These are phyloP conservation scores for Rubus parviflorus DNA, from an alignment of 306 rosid genomes.

Conservation along the genomic window DNA sequence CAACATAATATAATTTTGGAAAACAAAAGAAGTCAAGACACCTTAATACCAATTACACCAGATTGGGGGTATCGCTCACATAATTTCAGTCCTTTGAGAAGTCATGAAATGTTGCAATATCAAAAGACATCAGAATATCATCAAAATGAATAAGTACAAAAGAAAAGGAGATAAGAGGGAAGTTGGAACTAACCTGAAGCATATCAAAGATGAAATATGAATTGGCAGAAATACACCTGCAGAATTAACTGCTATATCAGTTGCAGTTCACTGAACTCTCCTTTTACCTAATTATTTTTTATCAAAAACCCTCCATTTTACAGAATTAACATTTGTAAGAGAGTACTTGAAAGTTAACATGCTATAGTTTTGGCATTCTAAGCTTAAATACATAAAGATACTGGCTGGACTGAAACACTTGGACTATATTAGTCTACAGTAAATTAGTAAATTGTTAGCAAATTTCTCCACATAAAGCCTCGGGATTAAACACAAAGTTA, in stretches of 20 bases:
- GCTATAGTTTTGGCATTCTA: not conserved
- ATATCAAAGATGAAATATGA: conserved; percentile 81
- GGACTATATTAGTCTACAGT: not conserved
- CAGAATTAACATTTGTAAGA: not conserved
- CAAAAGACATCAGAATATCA: conserved; percentile 1
- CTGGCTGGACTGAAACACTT: not conserved
- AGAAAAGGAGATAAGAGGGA: conserved; percentile 11
- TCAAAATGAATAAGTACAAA: not conserved
- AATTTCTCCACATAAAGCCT: not conserved
- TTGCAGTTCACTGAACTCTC: conserved; percentile 24
- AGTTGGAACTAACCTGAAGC: conserved; percentile 74
- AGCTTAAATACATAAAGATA: not conserved
- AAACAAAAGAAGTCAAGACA: conserved; percentile 17
- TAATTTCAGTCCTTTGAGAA: conserved; percentile 14
- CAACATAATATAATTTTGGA: conserved; percentile 11
- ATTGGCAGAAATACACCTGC: conserved; percentile 86
- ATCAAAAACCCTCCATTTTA: not conserved
- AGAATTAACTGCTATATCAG: conserved; percentile 28
- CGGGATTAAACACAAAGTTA: not conserved
- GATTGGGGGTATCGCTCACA: conserved; percentile 18
- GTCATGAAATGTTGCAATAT: conserved; percentile 9
- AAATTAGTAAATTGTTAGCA: not conserved
- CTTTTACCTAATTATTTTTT: not conserved
- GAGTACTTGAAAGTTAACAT: not conserved
- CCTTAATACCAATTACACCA: conserved; percentile 11